phyloP scores from a whole-genome alignment of 2,329 filamentous ascomycete species.

The Ascochyta lentis region DNA sequence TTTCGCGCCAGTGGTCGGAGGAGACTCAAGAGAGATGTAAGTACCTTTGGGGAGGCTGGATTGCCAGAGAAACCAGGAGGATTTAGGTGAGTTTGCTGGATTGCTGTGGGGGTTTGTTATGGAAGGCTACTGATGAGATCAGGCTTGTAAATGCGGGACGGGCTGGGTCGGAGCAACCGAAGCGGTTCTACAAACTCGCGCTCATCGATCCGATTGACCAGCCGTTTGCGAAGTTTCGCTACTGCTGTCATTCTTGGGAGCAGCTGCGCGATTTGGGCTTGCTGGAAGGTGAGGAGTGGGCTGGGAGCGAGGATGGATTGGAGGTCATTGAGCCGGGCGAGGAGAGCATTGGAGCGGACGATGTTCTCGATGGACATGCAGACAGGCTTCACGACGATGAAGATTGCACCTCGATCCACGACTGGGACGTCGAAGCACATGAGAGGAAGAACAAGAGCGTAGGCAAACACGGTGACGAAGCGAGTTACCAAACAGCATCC shows the following conservation, averaged over 20 bases:
- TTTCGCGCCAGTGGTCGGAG: slow-evolving; percentile 51
- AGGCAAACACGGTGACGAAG: not conserved
- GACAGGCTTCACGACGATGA: not conserved
- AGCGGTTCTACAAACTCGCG: slow-evolving; percentile 57
- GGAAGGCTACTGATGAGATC: not conserved
- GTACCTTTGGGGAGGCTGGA: slow-evolving; percentile 12
- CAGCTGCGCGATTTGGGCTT: slow-evolving; percentile 36
- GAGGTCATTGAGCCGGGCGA: slow-evolving; percentile 38
- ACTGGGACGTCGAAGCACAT: not conserved
- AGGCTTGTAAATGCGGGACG: slow-evolving; percentile 50
- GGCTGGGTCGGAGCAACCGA: slow-evolving; percentile 49
- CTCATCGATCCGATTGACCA: slow-evolving; percentile 57
- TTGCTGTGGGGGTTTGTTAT: not conserved
- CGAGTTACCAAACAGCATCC: not conserved
- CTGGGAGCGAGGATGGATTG: slow-evolving; percentile 26
- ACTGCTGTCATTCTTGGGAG: slow-evolving; percentile 45
- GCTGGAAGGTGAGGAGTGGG: slow-evolving; percentile 19
- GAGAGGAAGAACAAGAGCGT: not conserved
- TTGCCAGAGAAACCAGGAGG: slow-evolving; percentile 15
- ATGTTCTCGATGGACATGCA: not conserved
- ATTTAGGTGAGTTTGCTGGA: slow-evolving; percentile 37
- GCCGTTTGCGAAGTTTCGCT: slow-evolving; percentile 57
- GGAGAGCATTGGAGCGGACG: not conserved
- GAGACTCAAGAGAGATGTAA: slow-evolving; percentile 40
- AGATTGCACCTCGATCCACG: not conserved